These are phyloP conservation scores for Aristolochia contorta DNA, from an alignment of 164 flowering plant species.

Conservation along the genomic window DNA sequence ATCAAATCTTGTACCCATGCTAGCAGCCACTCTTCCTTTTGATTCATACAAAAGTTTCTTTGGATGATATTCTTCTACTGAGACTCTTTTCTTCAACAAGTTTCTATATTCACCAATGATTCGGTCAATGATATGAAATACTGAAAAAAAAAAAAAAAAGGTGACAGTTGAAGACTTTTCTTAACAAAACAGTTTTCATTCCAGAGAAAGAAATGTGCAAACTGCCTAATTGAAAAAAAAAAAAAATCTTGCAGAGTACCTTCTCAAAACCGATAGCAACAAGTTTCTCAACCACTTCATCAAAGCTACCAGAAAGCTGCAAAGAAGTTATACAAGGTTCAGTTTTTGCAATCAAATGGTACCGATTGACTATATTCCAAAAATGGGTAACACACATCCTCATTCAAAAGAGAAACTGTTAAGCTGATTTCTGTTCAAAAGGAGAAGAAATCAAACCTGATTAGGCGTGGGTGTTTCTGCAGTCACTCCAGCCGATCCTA, in stretches of 20 bases:
- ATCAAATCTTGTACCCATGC: not conserved
- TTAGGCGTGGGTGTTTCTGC: conserved; percentile 15
- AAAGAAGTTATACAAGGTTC: not conserved
- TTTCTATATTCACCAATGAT: not conserved
- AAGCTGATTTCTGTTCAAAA: not conserved
- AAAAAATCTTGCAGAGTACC: conserved; percentile 24
- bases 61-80: too few species aligned
- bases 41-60: too few species aligned
- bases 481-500: not conserved
- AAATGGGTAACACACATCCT: not conserved
- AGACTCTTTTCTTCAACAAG: not conserved
- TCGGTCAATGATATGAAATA: not conserved
- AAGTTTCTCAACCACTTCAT: conserved; percentile 60
- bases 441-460: conserved; percentile 30
- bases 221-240: not conserved
- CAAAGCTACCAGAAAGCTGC: conserved; percentile 43
- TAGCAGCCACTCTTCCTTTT: too few species aligned
- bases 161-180: not conserved
- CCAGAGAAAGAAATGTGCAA: not conserved
- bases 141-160: not conserved
- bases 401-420: not conserved
- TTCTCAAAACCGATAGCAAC: conserved; percentile 93
- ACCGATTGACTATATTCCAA: not conserved
- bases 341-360: not conserved
- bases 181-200: not conserved